A percentile compares a stretch with the other conserved stretches of the same genome.
These are phyloP conservation scores for Entophlyctis luteolus DNA, from an alignment of 192 early-diverging fungal species.

Conservation along the genomic window DNA sequence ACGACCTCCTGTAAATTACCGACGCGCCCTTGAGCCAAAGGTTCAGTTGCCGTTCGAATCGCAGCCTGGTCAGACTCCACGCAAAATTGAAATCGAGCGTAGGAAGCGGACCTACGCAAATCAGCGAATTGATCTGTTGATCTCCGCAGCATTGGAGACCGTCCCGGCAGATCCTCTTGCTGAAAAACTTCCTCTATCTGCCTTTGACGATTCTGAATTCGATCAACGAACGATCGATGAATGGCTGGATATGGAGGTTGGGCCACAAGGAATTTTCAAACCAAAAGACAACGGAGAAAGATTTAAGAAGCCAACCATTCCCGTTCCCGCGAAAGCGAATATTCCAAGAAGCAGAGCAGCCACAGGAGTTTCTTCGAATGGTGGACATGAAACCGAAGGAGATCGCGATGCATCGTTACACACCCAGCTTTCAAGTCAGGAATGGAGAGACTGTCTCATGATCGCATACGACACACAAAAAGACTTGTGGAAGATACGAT, in stretches of 20 bases:
- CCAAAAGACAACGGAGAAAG: too few species aligned
- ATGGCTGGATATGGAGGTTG: constrained; percentile 47
- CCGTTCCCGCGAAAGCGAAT: constrained; percentile 37
- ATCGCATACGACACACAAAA: constrained; percentile 38
- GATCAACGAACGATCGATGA: constrained; percentile 44
- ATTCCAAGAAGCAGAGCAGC: neutral
- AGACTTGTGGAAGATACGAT: constrained; percentile 44
- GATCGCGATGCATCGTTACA: neutral
- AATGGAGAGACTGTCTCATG: constrained; percentile 46
- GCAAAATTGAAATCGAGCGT: constrained; percentile 57
- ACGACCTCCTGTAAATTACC: constrained; percentile 19
- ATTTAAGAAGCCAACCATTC: constrained; percentile 33
- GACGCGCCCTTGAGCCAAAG: constrained; percentile 51
- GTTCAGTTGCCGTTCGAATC: constrained; percentile 46
- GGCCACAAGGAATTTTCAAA: too few species aligned
- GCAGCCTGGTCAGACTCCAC: constrained; percentile 46
- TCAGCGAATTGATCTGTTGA: constrained; percentile 34
- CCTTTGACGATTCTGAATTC: constrained; percentile 50
- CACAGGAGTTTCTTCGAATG: neutral
- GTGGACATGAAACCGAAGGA: too few species aligned
- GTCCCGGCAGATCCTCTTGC: neutral
- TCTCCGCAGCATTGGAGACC: neutral
- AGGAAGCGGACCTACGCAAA: constrained; percentile 43
- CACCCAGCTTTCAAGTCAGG: too few species aligned
- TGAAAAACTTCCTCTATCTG: constrained; percentile 32